Evolutionary conservation across 2,329 filamentous ascomycete genomes (phyloP).

Genomic region (Salinomyces thailandicus): DNA sequence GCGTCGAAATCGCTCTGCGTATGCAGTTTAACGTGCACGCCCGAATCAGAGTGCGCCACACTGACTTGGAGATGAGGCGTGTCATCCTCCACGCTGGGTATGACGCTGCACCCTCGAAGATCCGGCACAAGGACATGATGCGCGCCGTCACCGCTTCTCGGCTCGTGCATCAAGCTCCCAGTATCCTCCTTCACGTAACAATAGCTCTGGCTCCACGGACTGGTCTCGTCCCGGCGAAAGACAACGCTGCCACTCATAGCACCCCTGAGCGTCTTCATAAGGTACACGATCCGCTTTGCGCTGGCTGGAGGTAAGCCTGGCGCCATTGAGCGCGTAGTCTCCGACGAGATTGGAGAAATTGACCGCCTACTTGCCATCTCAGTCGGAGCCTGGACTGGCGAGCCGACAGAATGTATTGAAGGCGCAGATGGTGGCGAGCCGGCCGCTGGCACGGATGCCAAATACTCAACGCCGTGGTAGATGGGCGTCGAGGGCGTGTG

Average conservation of each 20-base stretch:
- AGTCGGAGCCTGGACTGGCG: conserved; percentile 15
- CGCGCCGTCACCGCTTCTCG: conserved; percentile 54
- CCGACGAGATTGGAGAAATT: conserved; percentile 21
- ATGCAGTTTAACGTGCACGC: conserved; percentile 56
- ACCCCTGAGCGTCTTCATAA: conserved; percentile 70
- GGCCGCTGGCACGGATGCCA: conserved; percentile 22
- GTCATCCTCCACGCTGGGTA: conserved; percentile 40
- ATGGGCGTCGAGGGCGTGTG: conserved; percentile 51
- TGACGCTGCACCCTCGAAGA: conserved; percentile 61
- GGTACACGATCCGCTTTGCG: conserved; percentile 55
- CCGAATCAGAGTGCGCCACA: conserved; percentile 44
- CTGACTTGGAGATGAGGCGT: conserved; percentile 42
- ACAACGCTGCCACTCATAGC: conserved; percentile 70
- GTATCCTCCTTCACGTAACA: conserved; percentile 69
- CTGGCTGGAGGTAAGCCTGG: conserved; percentile 40
- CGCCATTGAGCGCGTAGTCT: conserved; percentile 20
- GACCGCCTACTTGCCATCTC: conserved; percentile 16
- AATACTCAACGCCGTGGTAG: conserved; percentile 31
- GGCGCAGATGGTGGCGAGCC: conserved; percentile 19
- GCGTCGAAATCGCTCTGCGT: conserved; percentile 58
- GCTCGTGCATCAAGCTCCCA: conserved; percentile 64
- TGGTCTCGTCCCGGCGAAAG: conserved; percentile 53
- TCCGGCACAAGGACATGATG: conserved; percentile 61
- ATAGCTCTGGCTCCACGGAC: conserved; percentile 59
- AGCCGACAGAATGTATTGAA: conserved; percentile 21